Evolutionary conservation across 352 stramenopile species (phyloP).

Genomic region (Phytophthora megakarya): DNA sequence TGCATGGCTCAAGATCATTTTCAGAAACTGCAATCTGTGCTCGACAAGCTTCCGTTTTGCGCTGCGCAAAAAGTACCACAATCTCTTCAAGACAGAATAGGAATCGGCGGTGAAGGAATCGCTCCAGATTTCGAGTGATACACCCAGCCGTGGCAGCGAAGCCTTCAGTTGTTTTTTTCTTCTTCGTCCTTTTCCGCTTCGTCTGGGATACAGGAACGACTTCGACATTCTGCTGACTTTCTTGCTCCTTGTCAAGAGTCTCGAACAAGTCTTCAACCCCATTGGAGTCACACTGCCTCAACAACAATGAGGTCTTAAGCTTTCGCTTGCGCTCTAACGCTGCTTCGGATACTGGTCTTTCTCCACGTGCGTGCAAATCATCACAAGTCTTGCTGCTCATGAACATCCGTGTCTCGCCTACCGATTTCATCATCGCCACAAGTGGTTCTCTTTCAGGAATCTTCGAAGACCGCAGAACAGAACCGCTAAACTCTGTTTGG

Average conservation of each 20-base stretch:
- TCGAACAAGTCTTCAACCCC: conserved; percentile 59
- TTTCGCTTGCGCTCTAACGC: conserved; percentile 19
- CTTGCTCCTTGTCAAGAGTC: conserved; percentile 45
- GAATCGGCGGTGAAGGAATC: conserved; percentile 78
- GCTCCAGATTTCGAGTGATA: conserved; percentile 47
- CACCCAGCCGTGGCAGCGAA: conserved; percentile 23
- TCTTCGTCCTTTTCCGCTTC: conserved; percentile 38
- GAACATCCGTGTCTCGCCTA: conserved; percentile 54
- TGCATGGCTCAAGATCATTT: conserved; percentile 63
- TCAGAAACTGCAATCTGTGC: conserved; percentile 49
- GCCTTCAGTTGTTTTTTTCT: conserved; percentile 30
- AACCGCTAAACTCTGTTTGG: conserved; percentile 9
- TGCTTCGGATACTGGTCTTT: conserved; percentile 43
- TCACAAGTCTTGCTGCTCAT: conserved; percentile 73
- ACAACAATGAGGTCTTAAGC: conserved; percentile 34
- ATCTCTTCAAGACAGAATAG: conserved; percentile 82
- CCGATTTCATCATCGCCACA: conserved; percentile 39
- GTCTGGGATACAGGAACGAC: conserved; percentile 1
- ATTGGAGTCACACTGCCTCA: conserved; percentile 65
- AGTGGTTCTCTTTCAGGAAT: conserved; percentile 61
- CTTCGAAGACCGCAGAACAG: not conserved
- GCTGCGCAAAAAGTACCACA: conserved; percentile 74
- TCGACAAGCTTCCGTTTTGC: conserved; percentile 66
- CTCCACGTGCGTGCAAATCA: conserved; percentile 50
- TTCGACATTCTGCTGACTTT: conserved; percentile 20